phyloP scores from a whole-genome alignment of 768 basidiomycete species.

The Lactifluus rugatus region DNA sequence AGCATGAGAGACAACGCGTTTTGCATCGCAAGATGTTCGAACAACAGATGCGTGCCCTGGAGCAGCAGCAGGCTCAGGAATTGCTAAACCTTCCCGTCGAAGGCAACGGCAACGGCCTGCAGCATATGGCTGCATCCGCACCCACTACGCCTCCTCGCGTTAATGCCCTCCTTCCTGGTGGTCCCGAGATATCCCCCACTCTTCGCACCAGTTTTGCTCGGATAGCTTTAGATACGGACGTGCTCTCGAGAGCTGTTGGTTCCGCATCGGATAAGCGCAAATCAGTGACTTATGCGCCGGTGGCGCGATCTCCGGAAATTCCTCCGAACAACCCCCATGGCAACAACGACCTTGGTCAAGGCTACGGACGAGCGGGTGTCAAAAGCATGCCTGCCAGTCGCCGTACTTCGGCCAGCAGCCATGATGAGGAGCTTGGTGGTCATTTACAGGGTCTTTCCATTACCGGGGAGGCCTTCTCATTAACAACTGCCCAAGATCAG shows the following conservation, averaged over 20 bases:
- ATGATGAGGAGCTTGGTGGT: slow-evolving; percentile 71
- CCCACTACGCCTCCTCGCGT: slow-evolving; percentile 82
- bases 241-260: slow-evolving; percentile 60
- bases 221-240: slow-evolving; percentile 43
- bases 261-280: slow-evolving; percentile 69
- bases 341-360: slow-evolving; percentile 35
- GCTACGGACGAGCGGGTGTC: slow-evolving; percentile 60
- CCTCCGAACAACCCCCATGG: slow-evolving; percentile 24
- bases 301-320: slow-evolving; percentile 65
- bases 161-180: slow-evolving; percentile 54
- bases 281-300: slow-evolving; percentile 76
- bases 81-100: slow-evolving; percentile 69
- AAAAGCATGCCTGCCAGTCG: slow-evolving; percentile 92
- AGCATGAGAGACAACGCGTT: slow-evolving; percentile 84
- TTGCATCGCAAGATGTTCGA: slow-evolving; percentile 88
- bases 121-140: slow-evolving; percentile 79
- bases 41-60: slow-evolving; percentile 90
- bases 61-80: slow-evolving; percentile 84
- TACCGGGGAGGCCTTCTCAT: slow-evolving; percentile 54
- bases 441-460: slow-evolving; percentile 68
- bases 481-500: slow-evolving; percentile 41
- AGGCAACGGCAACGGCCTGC: slow-evolving; percentile 38
- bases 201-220: slow-evolving; percentile 37
- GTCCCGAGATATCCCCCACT: slow-evolving; percentile 34
- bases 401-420: slow-evolving; percentile 78